phyloP scores from a whole-genome alignment of 2,329 filamentous ascomycete species.

The Grosmannia huntii region DNA sequence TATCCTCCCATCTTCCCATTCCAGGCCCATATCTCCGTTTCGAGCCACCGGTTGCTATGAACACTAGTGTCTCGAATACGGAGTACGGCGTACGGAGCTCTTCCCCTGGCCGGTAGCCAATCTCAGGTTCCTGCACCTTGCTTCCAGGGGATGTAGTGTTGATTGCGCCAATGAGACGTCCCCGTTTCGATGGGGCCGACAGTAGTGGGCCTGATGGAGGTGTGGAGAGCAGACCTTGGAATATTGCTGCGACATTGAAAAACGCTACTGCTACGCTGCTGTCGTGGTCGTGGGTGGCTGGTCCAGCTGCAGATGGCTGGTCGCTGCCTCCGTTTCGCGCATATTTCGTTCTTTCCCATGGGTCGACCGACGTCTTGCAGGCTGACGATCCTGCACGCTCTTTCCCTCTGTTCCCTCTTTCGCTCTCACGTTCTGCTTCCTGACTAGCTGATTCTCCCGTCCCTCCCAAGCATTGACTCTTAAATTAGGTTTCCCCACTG shows the following conservation, averaged over 20 bases:
- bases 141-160: background rate
- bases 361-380: background rate
- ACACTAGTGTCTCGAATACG: conserved; percentile 2
- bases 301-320: background rate
- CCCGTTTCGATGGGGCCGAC: background rate
- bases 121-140: background rate
- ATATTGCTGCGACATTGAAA: background rate
- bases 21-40: background rate
- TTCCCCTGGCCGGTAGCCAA: conserved; percentile 1
- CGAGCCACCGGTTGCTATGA: background rate
- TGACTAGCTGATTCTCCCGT: background rate
- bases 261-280: background rate
- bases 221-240: background rate
- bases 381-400: background rate
- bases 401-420: background rate
- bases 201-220: background rate
- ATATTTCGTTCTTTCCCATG: background rate
- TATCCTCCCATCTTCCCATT: background rate
- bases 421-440: background rate
- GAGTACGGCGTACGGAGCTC: too few species aligned
- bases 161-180: background rate
- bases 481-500: conserved; percentile 3
- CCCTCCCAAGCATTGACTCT: conserved; percentile 2
- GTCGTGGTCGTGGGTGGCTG: conserved; percentile 2
- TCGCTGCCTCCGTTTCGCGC: background rate